Base-by-base conservation (phyloP, 305 asterid genomes). In the Ajuga reptans region DNA sequence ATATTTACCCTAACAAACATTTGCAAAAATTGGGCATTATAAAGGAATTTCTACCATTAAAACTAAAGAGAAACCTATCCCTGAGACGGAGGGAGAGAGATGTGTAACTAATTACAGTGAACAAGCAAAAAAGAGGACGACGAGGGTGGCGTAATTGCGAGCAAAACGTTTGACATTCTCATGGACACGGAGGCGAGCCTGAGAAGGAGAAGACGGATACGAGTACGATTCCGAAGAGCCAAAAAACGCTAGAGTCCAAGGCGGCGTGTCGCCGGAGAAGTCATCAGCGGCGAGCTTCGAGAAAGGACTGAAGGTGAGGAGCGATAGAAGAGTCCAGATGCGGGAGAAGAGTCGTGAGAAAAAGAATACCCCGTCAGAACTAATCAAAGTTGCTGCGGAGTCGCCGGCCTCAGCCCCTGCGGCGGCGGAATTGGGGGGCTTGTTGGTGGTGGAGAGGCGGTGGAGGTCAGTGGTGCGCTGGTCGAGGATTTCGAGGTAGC, bases 101-200 rank as follows among this genome's bases (percentile, higher is more conserved):
- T 80, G n/a, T 15, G 62, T 9, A 50, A 53, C 8, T 24, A 54
- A 75, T 69, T 80, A 90, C 98, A 90, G 82, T 42, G 97, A 85
- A 68, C 97, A 92, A 14, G 92, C 96, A 47, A 87, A 86, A 73
- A 88, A 85, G 70, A 90, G 79, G 75, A 84, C 72, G 74, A 82
- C 74, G 60, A 92, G 90, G 8, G 82, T 75, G 43, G 96, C 83
- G 77, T 90, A 92, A 75, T 92, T 90, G 79, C 91, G 90, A 14
- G 94, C 89, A 64, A 74, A 90, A 66, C 98, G 95, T 75, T 92
- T 92, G 74, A 92, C 85, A 66, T 92, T 92, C 86, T 92, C 97
- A 52, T 90, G 96, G 71, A 87, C 89, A 21, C 98, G 87, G 63
- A 92, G 86, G 52, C 90, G 84, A 52, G 93, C 89, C 86, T 90